These are phyloP conservation scores for Russula griseocarnosa DNA, from an alignment of 768 basidiomycete species.

Conservation along the genomic window DNA sequence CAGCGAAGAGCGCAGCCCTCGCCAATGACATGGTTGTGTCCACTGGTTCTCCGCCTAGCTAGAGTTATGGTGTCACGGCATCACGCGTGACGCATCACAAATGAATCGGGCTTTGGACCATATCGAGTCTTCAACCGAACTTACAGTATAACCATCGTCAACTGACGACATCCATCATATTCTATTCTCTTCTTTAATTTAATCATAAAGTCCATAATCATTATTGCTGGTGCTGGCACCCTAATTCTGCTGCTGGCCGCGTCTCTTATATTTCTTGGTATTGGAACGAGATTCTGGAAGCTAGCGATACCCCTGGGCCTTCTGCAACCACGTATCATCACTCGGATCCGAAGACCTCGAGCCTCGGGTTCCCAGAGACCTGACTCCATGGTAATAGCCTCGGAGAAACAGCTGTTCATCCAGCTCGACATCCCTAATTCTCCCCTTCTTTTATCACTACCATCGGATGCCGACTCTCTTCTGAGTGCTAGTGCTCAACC, in stretches of 20 bases:
- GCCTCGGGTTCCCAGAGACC: constrained; percentile 3
- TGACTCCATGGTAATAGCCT: constrained; percentile 10
- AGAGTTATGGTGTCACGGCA: neutral
- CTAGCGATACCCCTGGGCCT: neutral
- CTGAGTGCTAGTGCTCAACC: neutral
- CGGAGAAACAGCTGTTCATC: constrained; percentile 14
- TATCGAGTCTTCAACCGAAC: neutral
- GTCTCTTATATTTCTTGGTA: constrained; percentile 12
- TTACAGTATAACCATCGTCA: neutral
- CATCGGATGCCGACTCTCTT: constrained; percentile 11
- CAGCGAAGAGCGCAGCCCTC: constrained; percentile 15
- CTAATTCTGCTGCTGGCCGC: constrained; percentile 12
- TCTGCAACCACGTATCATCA: constrained; percentile 2
- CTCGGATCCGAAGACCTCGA: constrained; percentile 10
- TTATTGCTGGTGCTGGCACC: constrained; percentile 22
- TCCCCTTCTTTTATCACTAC: constrained; percentile 24
- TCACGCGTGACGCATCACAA: neutral
- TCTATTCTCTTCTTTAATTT: constrained; percentile 12
- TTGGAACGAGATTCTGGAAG: constrained; percentile 14
- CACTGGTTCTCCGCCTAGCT: neutral
- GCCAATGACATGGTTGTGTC: constrained; percentile 22
- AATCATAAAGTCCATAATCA: constrained; percentile 16
- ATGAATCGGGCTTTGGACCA: neutral
- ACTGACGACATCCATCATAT: constrained; percentile 1
- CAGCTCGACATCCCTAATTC: constrained; percentile 23